These are phyloP conservation scores for Skeletonema potamos DNA, from an alignment of 108 stramenopile genomes.

Conservation along the genomic window DNA sequence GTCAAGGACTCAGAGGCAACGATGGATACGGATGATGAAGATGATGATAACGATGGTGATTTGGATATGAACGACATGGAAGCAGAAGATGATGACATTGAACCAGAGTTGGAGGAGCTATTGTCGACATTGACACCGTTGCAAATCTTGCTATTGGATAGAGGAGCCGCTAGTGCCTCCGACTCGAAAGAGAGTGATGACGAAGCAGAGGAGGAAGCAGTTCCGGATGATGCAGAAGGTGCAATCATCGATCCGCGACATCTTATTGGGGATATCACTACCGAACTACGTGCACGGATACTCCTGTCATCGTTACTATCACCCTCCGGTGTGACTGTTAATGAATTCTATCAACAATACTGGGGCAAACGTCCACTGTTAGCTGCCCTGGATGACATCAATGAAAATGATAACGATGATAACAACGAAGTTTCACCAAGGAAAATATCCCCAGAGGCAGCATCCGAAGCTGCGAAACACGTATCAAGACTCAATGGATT, in stretches of 20 bases:
- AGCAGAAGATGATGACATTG: conserved; percentile 4
- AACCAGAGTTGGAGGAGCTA: conserved; percentile 3
- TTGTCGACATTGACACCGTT: conserved; percentile 27
- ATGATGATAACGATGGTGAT: conserved; percentile 1
- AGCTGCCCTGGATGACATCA: conserved; percentile 28
- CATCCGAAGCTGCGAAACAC: background rate
- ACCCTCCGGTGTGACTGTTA: conserved; percentile 48
- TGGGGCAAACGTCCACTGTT: conserved; percentile 89
- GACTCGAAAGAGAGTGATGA: conserved; percentile 12
- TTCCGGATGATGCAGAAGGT: background rate
- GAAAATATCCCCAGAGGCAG: background rate
- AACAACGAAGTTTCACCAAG: background rate
- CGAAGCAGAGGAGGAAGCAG: background rate
- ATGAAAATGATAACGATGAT: conserved; percentile 5
- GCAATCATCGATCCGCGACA: conserved; percentile 12
- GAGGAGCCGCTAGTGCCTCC: background rate
- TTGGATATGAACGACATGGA: background rate
- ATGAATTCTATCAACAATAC: conserved; percentile 76
- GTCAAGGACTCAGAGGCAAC: background rate
- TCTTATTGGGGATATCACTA: conserved; percentile 42
- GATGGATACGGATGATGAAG: conserved; percentile 3
- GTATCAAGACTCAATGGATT: conserved; percentile 57
- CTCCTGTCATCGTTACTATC: conserved; percentile 66
- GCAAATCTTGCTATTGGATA: conserved; percentile 26
- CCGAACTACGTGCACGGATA: conserved; percentile 59